Evolutionary conservation across 805 yeast species (phyloP).

Genomic region (Grigorovia jiainica): DNA sequence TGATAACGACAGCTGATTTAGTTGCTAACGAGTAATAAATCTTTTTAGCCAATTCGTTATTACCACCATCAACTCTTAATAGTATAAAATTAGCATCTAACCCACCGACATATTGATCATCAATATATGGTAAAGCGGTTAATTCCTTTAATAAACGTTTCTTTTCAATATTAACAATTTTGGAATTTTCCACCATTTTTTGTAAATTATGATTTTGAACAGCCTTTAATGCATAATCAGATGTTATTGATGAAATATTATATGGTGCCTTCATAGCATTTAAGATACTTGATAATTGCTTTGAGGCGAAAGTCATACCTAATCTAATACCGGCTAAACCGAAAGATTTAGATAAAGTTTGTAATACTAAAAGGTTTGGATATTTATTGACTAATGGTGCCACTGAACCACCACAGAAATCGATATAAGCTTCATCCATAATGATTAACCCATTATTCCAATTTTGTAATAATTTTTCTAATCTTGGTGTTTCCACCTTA

Average conservation of each 20-base stretch:
- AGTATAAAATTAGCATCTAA: slow-evolving; percentile 79
- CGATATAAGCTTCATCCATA: slow-evolving; percentile 92
- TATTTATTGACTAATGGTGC: slow-evolving; percentile 71
- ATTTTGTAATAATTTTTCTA: slow-evolving; percentile 39
- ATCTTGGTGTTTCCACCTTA: slow-evolving; percentile 39
- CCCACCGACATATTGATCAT: slow-evolving; percentile 65
- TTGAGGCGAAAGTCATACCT: slow-evolving; percentile 66
- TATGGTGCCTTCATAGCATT: slow-evolving; percentile 95
- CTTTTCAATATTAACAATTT: slow-evolving; percentile 47
- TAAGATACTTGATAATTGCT: slow-evolving; percentile 52
- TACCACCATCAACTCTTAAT: slow-evolving; percentile 66
- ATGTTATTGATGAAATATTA: slow-evolving; percentile 75
- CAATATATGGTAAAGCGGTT: slow-evolving; percentile 51
- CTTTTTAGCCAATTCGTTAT: slow-evolving; percentile 59
- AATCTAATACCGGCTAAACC: slow-evolving; percentile 92
- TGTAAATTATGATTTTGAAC: slow-evolving; percentile 47
- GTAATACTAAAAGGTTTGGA: slow-evolving; percentile 79
- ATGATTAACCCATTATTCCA: slow-evolving; percentile 72
- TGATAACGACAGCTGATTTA: slow-evolving; percentile 67
- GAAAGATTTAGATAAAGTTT: slow-evolving; percentile 88
- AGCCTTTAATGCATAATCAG: slow-evolving; percentile 69
- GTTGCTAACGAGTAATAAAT: slow-evolving; percentile 66
- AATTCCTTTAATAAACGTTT: slow-evolving; percentile 42
- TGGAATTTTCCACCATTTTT: slow-evolving; percentile 48
- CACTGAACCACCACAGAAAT: slow-evolving; percentile 69